Conservation (phyloP, 2,329 filamentous ascomycete species). For the Arthrinium phaeospermum region DNA sequence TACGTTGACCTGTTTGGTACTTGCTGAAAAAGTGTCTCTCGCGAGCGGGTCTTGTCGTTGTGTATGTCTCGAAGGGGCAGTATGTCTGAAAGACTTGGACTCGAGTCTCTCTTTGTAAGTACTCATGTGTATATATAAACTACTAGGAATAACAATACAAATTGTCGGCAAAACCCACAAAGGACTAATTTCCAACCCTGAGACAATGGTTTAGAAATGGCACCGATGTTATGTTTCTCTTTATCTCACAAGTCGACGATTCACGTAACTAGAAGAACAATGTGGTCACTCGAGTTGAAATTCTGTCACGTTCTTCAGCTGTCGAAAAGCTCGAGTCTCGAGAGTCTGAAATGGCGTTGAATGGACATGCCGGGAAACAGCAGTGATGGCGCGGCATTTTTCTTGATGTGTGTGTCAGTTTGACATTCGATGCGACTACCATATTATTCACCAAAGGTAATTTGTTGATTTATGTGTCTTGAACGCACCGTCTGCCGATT, state of each 20-base stretch:
- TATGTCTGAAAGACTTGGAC: not conserved
- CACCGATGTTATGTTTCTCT: not conserved
- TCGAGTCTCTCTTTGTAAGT: not conserved
- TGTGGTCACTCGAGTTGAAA: not conserved
- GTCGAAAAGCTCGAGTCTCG: too few species aligned
- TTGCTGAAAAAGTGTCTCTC: too few species aligned
- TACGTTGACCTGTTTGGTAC: too few species aligned
- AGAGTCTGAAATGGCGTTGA: too few species aligned
- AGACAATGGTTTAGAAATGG: not conserved
- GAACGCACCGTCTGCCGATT: too few species aligned
- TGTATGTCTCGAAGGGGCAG: not conserved
- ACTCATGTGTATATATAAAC: not conserved
- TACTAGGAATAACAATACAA: not conserved
- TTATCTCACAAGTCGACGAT: not conserved
- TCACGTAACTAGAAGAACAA: not conserved
- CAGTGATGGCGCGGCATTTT: too few species aligned
- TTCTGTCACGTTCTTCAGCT: not conserved
- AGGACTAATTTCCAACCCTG: not conserved
- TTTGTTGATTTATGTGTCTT: too few species aligned
- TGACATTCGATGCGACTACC: too few species aligned
- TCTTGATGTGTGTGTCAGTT: too few species aligned
- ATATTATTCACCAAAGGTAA: too few species aligned
- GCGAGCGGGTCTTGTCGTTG: not conserved
- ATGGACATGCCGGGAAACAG: too few species aligned
- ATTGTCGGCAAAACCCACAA: not conserved